Conservation (phyloP, 768 basidiomycete genomes). For the Vishniacozyma victoriae region DNA sequence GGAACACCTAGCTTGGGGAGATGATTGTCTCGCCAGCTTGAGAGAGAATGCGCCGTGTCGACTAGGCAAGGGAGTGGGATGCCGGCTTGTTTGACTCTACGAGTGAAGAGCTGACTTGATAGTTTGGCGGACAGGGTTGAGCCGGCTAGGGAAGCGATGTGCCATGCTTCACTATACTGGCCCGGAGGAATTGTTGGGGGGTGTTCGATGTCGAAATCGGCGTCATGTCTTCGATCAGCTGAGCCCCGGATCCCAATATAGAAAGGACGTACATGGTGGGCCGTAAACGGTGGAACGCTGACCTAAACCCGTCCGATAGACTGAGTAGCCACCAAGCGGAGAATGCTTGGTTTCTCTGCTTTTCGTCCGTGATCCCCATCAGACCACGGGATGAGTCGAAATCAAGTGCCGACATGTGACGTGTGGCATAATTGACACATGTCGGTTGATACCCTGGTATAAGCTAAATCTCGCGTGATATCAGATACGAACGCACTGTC, state of each 20-base stretch:
- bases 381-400: conserved; percentile 26
- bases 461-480: no score
- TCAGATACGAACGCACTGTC: no score
- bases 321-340: conserved; percentile 94
- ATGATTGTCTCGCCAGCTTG: conserved; percentile 69
- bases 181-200: no score
- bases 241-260: not conserved
- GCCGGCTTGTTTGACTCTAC: conserved; percentile 66
- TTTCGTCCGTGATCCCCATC: conserved; percentile 17
- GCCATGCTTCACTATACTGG: no score
- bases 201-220: conserved; percentile 2
- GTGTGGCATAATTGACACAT: conserved; percentile 1
- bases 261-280: conserved; percentile 58
- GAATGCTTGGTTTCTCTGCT: conserved; percentile 20
- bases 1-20: conserved; percentile 79
- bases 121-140: conserved; percentile 76
- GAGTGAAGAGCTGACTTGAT: conserved; percentile 73
- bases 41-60: conserved; percentile 56
- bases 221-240: no score
- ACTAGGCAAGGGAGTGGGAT: conserved; percentile 64
- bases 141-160: no score
- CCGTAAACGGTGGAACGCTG: conserved; percentile 77
- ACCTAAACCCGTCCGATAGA: conserved; percentile 66
- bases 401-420: conserved; percentile 24
- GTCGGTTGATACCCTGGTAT: conserved; percentile 49